These are phyloP conservation scores for Cryphonectria parasitica DNA, from an alignment of 2,329 filamentous ascomycete species.

Conservation along the genomic window DNA sequence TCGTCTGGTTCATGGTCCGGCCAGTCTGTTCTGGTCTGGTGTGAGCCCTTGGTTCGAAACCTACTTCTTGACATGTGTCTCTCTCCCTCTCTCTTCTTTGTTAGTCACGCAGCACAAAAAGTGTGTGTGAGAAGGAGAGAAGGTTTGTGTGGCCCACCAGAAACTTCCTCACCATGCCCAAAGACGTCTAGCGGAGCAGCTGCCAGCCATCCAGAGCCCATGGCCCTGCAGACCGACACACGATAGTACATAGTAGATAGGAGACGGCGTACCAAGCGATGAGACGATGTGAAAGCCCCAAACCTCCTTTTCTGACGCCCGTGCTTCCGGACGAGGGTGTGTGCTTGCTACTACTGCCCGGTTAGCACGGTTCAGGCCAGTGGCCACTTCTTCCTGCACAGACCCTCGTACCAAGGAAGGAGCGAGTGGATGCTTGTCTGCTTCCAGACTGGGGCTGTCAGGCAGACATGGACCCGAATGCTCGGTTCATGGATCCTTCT, in stretches of 20 bases:
- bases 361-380: not conserved
- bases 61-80: not conserved
- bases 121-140: not conserved
- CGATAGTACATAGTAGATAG: not conserved
- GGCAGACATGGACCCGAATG: constrained; percentile 11
- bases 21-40: not conserved
- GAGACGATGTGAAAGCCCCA: not conserved
- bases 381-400: not conserved
- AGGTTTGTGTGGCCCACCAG: not conserved
- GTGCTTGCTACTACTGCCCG: not conserved
- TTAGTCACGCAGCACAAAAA: not conserved
- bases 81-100: not conserved
- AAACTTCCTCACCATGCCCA: constrained; percentile 9
- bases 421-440: not conserved
- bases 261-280: not conserved
- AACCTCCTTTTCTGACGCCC: constrained; percentile 6
- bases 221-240: not conserved
- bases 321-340: not conserved
- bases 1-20: not conserved
- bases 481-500: constrained; percentile 11
- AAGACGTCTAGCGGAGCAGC: constrained; percentile 7
- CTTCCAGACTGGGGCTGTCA: constrained; percentile 9
- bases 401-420: not conserved
- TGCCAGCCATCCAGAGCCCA: not conserved
- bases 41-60: not conserved